These are phyloP conservation scores for Schizosaccharomyces japonicus DNA, from an alignment of 805 yeast genomes.

Conservation along the genomic window DNA sequence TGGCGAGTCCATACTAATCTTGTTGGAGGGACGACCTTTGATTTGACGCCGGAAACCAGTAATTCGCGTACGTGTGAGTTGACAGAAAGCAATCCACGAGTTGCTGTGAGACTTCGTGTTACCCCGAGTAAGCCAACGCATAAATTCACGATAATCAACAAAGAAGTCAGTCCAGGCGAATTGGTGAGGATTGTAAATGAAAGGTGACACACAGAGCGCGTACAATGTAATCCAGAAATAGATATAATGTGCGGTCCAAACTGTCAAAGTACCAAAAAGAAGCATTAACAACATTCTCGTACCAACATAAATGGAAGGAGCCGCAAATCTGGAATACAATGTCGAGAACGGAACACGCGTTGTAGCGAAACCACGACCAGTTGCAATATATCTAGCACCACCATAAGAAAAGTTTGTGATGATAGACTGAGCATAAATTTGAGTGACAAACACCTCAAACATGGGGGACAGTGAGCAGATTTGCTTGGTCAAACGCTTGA, in stretches of 20 bases:
- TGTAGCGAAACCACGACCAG: constrained; percentile 87
- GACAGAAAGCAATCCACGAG: constrained; percentile 60
- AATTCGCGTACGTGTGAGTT: constrained; percentile 60
- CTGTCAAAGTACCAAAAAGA: constrained; percentile 50
- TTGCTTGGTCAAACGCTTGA: constrained; percentile 44
- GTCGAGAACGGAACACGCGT: constrained; percentile 48
- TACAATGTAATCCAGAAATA: constrained; percentile 94
- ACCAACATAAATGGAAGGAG: constrained; percentile 58
- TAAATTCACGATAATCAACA: constrained; percentile 82
- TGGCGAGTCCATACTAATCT: constrained; percentile 37
- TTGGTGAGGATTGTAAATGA: constrained; percentile 91
- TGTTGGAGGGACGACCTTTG: constrained; percentile 43
- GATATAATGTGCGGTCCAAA: constrained; percentile 83
- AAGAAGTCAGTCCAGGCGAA: constrained; percentile 89
- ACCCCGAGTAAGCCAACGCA: constrained; percentile 68
- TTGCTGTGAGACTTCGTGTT: constrained; percentile 38
- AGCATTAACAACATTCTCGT: constrained; percentile 42
- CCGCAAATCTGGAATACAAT: constrained; percentile 53
- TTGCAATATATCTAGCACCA: constrained; percentile 74
- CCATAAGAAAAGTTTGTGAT: constrained; percentile 61
- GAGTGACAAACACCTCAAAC: constrained; percentile 88
- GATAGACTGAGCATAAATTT: constrained; percentile 63
- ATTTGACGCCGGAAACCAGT: constrained; percentile 72
- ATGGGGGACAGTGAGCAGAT: constrained; percentile 63
- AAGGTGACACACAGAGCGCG: constrained; percentile 76